Evolutionary conservation across 2,329 filamentous ascomycete species (phyloP).

Genomic region (Trichoderma sp.): DNA sequence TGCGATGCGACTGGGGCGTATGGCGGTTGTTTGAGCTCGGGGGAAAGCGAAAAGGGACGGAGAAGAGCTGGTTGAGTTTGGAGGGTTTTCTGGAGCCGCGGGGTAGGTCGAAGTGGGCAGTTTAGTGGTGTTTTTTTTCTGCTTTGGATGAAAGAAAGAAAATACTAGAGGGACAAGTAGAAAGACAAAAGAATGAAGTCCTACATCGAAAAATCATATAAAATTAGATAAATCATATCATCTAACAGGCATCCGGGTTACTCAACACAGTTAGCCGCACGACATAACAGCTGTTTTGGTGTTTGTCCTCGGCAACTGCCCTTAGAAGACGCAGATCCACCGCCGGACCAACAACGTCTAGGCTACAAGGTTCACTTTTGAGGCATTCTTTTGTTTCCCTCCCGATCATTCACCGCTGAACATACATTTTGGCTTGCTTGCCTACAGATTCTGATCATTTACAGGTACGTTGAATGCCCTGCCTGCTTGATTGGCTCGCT

Average conservation of each 20-base stretch:
- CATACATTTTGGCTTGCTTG: background rate
- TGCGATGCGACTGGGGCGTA: background rate
- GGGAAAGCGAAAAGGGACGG: background rate
- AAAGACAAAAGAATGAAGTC: background rate
- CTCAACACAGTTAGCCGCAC: constrained; percentile 1
- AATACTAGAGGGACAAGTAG: background rate
- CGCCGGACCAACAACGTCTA: background rate
- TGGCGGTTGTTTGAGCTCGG: background rate
- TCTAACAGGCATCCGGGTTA: background rate
- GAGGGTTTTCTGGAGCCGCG: background rate
- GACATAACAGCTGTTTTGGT: background rate
- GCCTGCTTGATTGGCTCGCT: background rate
- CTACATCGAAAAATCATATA: background rate
- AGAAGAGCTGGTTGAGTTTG: background rate
- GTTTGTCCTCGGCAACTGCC: background rate
- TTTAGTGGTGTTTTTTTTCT: background rate
- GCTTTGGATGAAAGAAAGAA: background rate
- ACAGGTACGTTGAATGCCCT: background rate
- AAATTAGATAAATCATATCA: background rate
- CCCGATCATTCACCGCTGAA: background rate
- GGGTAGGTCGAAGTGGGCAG: background rate
- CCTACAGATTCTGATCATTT: background rate
- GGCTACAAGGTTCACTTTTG: background rate
- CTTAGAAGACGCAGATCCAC: background rate
- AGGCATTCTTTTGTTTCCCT: background rate